phyloP scores from a whole-genome alignment of 768 basidiomycete species.

The Psilocybe sp. region DNA sequence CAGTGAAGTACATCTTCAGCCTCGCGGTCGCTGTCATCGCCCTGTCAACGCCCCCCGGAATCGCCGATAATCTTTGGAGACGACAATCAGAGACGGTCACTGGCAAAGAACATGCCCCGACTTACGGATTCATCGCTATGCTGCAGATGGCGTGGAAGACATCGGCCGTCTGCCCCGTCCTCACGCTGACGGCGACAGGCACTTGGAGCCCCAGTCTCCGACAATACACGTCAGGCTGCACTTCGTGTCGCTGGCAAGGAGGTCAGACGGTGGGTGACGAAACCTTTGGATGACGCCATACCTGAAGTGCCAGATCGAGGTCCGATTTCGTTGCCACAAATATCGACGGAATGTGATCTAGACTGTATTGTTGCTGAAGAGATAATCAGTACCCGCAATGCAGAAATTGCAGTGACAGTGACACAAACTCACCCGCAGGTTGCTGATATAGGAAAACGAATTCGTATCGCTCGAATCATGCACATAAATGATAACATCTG shows the following conservation, averaged over 20 bases:
- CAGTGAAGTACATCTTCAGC: constrained; percentile 67
- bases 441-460: constrained; percentile 97
- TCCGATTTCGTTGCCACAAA: constrained; percentile 99
- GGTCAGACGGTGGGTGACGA: constrained; percentile 3
- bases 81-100: constrained; percentile 19
- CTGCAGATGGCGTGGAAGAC: constrained; percentile 84
- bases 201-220: constrained; percentile 85
- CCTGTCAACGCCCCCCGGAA: constrained; percentile 84
- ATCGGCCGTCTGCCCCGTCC: constrained; percentile 79
- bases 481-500: constrained; percentile 94
- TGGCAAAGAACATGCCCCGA: constrained; percentile 18
- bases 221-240: constrained; percentile 97
- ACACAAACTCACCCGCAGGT: constrained; percentile 66
- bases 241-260: constrained; percentile 79
- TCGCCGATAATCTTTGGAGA: constrained; percentile 50
- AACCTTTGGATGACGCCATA: constrained; percentile 21
- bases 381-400: constrained; percentile 8
- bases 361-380: constrained; percentile 91
- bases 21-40: constrained; percentile 67
- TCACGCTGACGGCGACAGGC: constrained; percentile 91
- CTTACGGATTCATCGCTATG: constrained; percentile 86
- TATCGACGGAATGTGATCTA: constrained; percentile 92
- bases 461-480: constrained; percentile 99
- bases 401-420: too few species aligned
- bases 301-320: constrained; percentile 93